Evolutionary conservation across 495 filamentous ascomycete genomes (phyloP).

Genomic region (Xylaria bambusicola): DNA sequence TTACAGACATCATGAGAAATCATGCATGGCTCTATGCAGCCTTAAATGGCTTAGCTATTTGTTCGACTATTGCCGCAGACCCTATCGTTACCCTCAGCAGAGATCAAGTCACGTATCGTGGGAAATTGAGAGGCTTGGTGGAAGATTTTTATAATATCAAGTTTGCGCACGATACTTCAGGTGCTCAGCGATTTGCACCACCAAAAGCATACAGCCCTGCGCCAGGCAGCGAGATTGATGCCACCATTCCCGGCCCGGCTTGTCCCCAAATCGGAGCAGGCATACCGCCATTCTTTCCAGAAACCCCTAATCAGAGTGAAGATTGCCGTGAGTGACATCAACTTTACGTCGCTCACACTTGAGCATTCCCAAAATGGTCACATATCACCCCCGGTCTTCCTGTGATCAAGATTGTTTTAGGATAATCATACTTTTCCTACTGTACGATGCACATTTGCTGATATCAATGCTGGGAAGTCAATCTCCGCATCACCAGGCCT

Average conservation of each 20-base stretch:
- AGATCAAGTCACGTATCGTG: constrained; percentile 19
- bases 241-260: constrained; percentile 37
- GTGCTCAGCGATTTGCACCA: constrained; percentile 39
- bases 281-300: constrained; percentile 40
- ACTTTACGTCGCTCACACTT: neutral
- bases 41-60: neutral
- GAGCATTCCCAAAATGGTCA: neutral
- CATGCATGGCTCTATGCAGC: neutral
- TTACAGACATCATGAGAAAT: neutral
- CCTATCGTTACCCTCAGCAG: neutral
- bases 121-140: constrained; percentile 16
- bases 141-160: constrained; percentile 47
- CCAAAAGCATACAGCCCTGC: constrained; percentile 33
- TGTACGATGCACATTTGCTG: neutral
- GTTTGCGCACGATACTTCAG: constrained; percentile 43
- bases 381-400: too few species aligned
- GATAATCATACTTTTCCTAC: too few species aligned
- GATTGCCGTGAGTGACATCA: constrained; percentile 31
- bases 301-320: constrained; percentile 37
- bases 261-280: constrained; percentile 40
- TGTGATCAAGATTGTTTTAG: too few species aligned
- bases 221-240: constrained; percentile 35
- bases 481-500: constrained; percentile 44
- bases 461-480: constrained; percentile 21
- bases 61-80: neutral